Base-by-base conservation (phyloP, 2,329 filamentous ascomycete genomes). In the Pleoardoris graminearum region DNA sequence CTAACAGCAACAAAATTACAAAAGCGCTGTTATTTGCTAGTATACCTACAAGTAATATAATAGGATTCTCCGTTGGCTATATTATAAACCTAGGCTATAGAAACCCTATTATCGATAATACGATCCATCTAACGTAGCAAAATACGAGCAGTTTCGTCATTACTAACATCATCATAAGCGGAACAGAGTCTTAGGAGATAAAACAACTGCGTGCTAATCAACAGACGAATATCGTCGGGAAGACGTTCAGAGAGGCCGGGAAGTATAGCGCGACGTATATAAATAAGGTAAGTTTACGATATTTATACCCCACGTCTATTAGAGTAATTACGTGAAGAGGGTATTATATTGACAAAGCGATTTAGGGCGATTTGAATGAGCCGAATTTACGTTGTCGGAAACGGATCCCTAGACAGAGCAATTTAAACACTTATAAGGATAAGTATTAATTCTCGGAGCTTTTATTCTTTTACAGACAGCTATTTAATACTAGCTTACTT, bases 121-220 rank as follows among this genome's bases (percentile, higher is more conserved):
- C 69, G 3, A 72, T 72, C 48, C 56, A 72, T 30, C 59, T 64
- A 1, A 59, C 62, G 32, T 72, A 69, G 69, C 63, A 69, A 51
- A 71, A 71, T 43, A 63, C 67, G 3, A 71, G 66, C 52, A 70
- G 62, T 43, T 71, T 72, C 41, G 64, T 70, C 36, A 70, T 72
- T 29, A 71, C 67, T 8, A 71, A 71, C 25, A 53, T 71, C 6
- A 30, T 67, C 1, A 55, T 71, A 61, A 55, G 30, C 11, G 68
- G 69, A 8, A 54, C 54, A 4, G 69, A 71, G 55, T 56, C 58
- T 14, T 71, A 67, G 69, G 64, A 55, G 4, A 48, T 60, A 27
- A 71, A 67, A 56, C 58, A 66, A 52, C 53, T 66, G 36, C 54
- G 51, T 7, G 62, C 69, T 44, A 45, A 54, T 12, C 58, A 62